Conservation (phyloP, 1,139 yeast species). For the Scheffersomyces insectosa region DNA sequence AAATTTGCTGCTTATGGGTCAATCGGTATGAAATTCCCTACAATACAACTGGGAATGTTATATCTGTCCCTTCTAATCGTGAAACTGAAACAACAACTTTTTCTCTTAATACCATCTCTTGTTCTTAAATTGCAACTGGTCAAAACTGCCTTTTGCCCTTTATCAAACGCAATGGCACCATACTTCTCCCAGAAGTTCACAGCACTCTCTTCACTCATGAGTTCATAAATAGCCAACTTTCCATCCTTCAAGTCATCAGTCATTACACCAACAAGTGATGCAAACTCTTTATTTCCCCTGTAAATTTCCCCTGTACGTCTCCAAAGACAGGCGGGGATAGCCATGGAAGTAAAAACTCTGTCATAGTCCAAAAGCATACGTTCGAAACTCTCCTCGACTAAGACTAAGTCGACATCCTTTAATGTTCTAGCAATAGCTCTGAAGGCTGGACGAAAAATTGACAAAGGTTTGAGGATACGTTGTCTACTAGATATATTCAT, state of each 20-base stretch:
- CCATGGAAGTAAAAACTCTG: conserved; percentile 95
- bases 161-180: conserved; percentile 94
- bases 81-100: conserved; percentile 91
- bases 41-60: conserved; percentile 94
- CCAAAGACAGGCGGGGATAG: conserved; percentile 98
- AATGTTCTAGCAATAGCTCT: conserved; percentile 89
- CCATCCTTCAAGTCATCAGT: conserved; percentile 94
- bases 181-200: conserved; percentile 99
- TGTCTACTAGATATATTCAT: conserved; percentile 86
- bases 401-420: conserved; percentile 86
- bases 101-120: conserved; percentile 76
- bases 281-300: conserved; percentile 95
- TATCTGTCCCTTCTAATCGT: conserved; percentile 91
- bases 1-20: conserved; percentile 34
- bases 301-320: conserved; percentile 96
- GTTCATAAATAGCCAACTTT: conserved; percentile 85
- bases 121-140: conserved; percentile 89
- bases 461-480: conserved; percentile 83
- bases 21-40: conserved; percentile 92
- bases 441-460: conserved; percentile 89
- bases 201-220: conserved; percentile 95
- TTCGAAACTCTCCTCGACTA: conserved; percentile 94
- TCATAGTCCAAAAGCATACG: conserved; percentile 92
- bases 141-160: conserved; percentile 91
- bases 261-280: conserved; percentile 87